Percentiles rank a stretch among this genome's conserved stretches.
Evolutionary conservation across 108 stramenopile genomes (phyloP).

Genomic region (Aurantiochytrium sp.): DNA sequence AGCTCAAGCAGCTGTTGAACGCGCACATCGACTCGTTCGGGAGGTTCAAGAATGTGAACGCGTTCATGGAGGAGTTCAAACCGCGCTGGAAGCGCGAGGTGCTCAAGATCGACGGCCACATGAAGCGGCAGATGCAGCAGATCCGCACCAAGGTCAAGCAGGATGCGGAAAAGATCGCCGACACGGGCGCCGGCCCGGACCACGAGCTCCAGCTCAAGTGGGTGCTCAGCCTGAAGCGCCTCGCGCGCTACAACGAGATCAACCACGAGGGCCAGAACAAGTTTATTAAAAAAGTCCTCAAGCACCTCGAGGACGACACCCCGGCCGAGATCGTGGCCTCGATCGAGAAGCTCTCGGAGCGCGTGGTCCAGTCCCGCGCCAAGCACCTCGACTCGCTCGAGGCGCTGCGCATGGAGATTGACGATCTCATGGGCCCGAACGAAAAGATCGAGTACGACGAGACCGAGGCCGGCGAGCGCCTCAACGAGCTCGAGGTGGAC

Average conservation of each 20-base stretch:
- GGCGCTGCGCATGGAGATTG: slow-evolving; percentile 59
- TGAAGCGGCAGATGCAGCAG: neutral
- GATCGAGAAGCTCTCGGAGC: slow-evolving; percentile 65
- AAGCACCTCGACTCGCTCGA: slow-evolving; percentile 62
- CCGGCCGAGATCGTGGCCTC: slow-evolving; percentile 61
- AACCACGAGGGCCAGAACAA: slow-evolving; percentile 33
- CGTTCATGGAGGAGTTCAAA: neutral
- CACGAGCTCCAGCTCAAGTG: neutral
- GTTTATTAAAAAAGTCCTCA: slow-evolving; percentile 39
- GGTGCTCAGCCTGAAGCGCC: neutral
- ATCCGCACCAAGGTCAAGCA: neutral
- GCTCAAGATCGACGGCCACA: neutral
- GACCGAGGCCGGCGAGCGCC: neutral
- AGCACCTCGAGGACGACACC: slow-evolving; percentile 35
- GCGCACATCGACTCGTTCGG: slow-evolving; percentile 48
- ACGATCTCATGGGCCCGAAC: slow-evolving; percentile 33
- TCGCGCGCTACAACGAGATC: slow-evolving; percentile 11
- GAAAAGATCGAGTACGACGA: slow-evolving; percentile 41
- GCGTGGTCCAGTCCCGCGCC: slow-evolving; percentile 60
- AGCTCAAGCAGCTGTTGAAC: slow-evolving; percentile 68
- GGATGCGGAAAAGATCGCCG: neutral
- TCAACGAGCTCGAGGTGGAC: slow-evolving; percentile 48
- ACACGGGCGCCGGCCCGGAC: neutral
- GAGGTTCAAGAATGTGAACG: neutral
- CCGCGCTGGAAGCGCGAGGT: slow-evolving; percentile 32